A percentile compares a stretch with the other conserved stretches of the same genome.
These are phyloP conservation scores for Akebia trifoliata DNA, from an alignment of 164 flowering plant species.

Conservation along the genomic window DNA sequence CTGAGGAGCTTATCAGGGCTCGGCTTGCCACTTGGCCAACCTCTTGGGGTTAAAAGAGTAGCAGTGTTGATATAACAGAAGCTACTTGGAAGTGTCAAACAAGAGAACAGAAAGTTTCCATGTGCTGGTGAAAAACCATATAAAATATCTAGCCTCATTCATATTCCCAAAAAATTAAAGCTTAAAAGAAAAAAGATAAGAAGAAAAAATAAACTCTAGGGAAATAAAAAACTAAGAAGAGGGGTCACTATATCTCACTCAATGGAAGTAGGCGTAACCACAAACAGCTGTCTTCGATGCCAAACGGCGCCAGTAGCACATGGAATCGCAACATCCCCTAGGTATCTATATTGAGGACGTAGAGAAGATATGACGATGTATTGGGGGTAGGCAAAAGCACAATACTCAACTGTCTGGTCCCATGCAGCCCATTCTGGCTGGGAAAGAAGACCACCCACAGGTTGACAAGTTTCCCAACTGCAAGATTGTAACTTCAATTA, in stretches of 20 bases:
- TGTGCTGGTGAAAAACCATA: neutral
- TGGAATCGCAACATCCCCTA: conserved; percentile 98
- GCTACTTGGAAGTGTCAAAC: neutral
- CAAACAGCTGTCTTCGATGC: conserved; percentile 98
- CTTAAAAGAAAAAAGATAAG: neutral
- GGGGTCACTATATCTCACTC: conserved; percentile 53
- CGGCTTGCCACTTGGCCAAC: too few species aligned
- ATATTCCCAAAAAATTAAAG: too few species aligned
- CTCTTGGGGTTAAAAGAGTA: too few species aligned
- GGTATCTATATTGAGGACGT: conserved; percentile 93
- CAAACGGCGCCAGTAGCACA: conserved; percentile 92
- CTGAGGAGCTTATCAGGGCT: too few species aligned
- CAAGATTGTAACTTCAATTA: conserved; percentile 24
- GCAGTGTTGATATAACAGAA: too few species aligned
- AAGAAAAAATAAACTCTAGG: neutral
- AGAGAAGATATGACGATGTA: conserved; percentile 87
- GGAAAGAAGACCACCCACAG: conserved; percentile 88
- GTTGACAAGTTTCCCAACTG: conserved; percentile 98
- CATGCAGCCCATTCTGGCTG: conserved; percentile 99
- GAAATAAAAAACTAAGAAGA: neutral
- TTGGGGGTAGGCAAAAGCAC: conserved; percentile 94
- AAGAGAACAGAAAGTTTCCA: neutral
- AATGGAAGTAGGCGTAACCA: conserved; percentile 91
- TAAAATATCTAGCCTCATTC: neutral
- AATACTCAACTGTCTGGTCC: conserved; percentile 98